phyloP scores from a whole-genome alignment of 805 yeast genomes.

The Pichia eremophila region DNA sequence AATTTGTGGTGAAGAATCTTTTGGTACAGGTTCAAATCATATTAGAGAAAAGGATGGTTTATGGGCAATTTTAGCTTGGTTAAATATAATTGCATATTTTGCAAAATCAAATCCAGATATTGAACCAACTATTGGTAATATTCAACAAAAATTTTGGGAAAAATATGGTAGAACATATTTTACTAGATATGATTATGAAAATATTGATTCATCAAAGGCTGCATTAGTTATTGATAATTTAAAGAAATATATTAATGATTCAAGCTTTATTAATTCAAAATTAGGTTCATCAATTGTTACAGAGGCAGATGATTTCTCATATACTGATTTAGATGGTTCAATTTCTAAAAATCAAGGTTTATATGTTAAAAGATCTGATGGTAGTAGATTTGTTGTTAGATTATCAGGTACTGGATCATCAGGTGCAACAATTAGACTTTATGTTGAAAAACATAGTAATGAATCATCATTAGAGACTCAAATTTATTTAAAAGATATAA shows the following conservation, averaged over 20 bases:
- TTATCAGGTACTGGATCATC: constrained; percentile 96
- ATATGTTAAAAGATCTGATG: constrained; percentile 69
- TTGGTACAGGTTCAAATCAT: constrained; percentile 97
- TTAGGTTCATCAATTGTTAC: constrained; percentile 38
- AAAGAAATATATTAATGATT: constrained; percentile 27
- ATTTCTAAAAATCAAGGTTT: constrained; percentile 85
- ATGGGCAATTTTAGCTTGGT: constrained; percentile 98
- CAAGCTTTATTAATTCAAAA: constrained; percentile 1
- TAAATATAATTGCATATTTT: constrained; percentile 85
- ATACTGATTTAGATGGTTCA: constrained; percentile 91
- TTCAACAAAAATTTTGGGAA: constrained; percentile 80
- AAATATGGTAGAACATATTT: constrained; percentile 95
- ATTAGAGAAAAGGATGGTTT: constrained; percentile 96
- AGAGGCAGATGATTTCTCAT: constrained; percentile 82
- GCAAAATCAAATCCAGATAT: constrained; percentile 41
- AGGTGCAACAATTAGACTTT: constrained; percentile 93
- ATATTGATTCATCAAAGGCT: constrained; percentile 71
- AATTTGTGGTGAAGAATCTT: constrained; percentile 96
- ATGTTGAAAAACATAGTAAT: constrained; percentile 71
- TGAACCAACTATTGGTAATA: constrained; percentile 56
- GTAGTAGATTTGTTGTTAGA: constrained; percentile 80
- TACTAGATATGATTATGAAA: constrained; percentile 91
- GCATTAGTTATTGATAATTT: constrained; percentile 50
- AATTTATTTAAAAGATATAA: constrained; percentile 55
- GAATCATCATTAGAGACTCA: constrained; percentile 51